Evolutionary conservation across 371 early-diverging fungal species (phyloP).

Genomic region (Mortierella sp.): DNA sequence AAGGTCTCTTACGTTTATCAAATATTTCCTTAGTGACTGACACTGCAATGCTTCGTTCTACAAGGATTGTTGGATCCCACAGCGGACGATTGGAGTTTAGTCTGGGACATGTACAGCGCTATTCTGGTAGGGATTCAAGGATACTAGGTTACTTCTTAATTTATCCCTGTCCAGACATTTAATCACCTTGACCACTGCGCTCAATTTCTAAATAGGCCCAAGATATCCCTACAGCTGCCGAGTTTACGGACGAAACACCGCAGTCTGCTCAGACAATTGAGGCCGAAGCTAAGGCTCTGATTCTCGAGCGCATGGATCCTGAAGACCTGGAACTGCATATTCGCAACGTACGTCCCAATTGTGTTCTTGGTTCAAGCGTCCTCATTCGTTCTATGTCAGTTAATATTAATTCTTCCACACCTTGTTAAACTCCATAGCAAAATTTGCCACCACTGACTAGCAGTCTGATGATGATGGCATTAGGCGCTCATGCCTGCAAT

Average conservation of each 20-base stretch:
- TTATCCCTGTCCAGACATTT: too few species aligned
- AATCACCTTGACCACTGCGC: too few species aligned
- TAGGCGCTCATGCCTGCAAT: slow-evolving; percentile 23
- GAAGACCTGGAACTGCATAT: slow-evolving; percentile 20
- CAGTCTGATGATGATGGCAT: slow-evolving; percentile 24
- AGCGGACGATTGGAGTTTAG: slow-evolving; percentile 31
- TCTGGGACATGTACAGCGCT: slow-evolving; percentile 44
- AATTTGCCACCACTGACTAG: slow-evolving; percentile 25
- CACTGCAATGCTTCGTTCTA: background rate
- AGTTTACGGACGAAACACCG: background rate
- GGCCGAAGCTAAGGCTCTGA: background rate
- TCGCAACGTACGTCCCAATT: slow-evolving; percentile 9
- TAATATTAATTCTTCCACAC: too few species aligned
- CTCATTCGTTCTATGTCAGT: too few species aligned
- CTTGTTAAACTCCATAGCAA: slow-evolving; percentile 10
- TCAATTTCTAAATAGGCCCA: background rate
- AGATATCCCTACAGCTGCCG: background rate
- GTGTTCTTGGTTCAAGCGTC: background rate
- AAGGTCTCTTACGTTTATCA: background rate
- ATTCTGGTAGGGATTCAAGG: slow-evolving; percentile 18
- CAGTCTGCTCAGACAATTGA: background rate
- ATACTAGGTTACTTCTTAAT: background rate
- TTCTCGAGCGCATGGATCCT: slow-evolving; percentile 19
- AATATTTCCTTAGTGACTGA: too few species aligned
- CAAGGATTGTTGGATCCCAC: slow-evolving; percentile 35